Evolutionary conservation across 2,329 filamentous ascomycete genomes (phyloP), one percentile per base, ranked within the genome.

Genomic region (Phyllosticta citriasiana): DNA sequence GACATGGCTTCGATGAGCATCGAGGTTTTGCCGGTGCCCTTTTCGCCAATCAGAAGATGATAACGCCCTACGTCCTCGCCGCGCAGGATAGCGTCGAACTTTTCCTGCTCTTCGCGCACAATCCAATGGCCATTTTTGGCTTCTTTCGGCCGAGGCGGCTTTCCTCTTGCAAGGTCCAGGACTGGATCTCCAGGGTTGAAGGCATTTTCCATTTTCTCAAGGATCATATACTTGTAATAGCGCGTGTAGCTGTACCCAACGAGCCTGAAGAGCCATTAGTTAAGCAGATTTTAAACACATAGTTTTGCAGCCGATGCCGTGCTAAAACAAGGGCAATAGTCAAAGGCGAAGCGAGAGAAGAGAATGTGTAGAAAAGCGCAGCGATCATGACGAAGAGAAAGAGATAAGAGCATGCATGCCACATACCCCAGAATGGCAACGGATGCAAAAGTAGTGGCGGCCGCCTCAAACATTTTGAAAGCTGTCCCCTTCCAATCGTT

Each of bases 1-100:
- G 87, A 86, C 93, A 99, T 99, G 8, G 91, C 90, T 71, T 97
- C 91, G 22, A 99, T 81, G 68, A 99, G 78, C 94, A 99, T 97
- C 66, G 89, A 95, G 63, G 89, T 95, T 78, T 99, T 99, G 6
- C 94, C 94, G 0, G 90, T 95, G 4, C 94, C 94, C 76, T 99
- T 97, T 71, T 97, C 94, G 53, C 94, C 94, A 55, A 97, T 85
- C 2, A 99, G 79, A 2, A 99, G 81, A 73, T 94, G 89, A 70
- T 99, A 99, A 70, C 95, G 91, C 10, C 94, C 94, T 54, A 79
- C 79, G 27, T 84, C 80, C 2, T 80, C 76, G 1, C 94, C 94
- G 55, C 82, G 77, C 25, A 99, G 83, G 65, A 99, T 97, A n/a
- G 77, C 79, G 72, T 99, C 88, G 64, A 99, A 87, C 63, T 82